These are phyloP conservation scores for Trametes sp. DNA, from an alignment of 1,284 basidiomycete species.

Conservation along the genomic window DNA sequence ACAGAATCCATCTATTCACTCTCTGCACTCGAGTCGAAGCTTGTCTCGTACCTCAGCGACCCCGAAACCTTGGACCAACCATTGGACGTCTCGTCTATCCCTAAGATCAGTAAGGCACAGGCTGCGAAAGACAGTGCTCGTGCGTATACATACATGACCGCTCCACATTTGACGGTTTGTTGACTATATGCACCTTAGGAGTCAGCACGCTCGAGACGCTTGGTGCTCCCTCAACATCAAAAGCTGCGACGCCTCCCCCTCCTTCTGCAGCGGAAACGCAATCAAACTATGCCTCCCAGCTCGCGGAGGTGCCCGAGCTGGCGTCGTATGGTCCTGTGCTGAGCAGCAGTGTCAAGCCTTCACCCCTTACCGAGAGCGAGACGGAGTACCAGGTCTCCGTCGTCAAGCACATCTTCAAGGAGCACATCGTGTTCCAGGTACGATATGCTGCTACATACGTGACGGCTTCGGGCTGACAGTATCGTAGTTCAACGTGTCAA, in stretches of 20 bases:
- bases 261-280: conserved; percentile 83
- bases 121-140: conserved; percentile 87
- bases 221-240: conserved; percentile 70
- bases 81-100: conserved; percentile 84
- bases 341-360: conserved; percentile 84
- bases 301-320: conserved; percentile 89
- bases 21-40: conserved; percentile 84
- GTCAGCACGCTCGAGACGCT: conserved; percentile 87
- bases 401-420: conserved; percentile 97
- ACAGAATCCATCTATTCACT: conserved; percentile 93
- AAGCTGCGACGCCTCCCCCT: conserved; percentile 68
- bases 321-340: conserved; percentile 87
- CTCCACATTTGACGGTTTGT: neutral
- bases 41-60: conserved; percentile 91
- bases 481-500: conserved; percentile 92
- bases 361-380: conserved; percentile 94
- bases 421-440: conserved; percentile 96
- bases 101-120: conserved; percentile 91
- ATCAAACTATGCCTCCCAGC: conserved; percentile 87
- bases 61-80: conserved; percentile 69
- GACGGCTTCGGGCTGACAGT: conserved; percentile 8
- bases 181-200: conserved; percentile 50
- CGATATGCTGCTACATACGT: conserved; percentile 30
- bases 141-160: conserved; percentile 49
- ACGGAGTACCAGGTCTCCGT: conserved; percentile 98